Evolutionary conservation across 345 rosid genomes (phyloP).

Genomic region (Garcia nutans): DNA sequence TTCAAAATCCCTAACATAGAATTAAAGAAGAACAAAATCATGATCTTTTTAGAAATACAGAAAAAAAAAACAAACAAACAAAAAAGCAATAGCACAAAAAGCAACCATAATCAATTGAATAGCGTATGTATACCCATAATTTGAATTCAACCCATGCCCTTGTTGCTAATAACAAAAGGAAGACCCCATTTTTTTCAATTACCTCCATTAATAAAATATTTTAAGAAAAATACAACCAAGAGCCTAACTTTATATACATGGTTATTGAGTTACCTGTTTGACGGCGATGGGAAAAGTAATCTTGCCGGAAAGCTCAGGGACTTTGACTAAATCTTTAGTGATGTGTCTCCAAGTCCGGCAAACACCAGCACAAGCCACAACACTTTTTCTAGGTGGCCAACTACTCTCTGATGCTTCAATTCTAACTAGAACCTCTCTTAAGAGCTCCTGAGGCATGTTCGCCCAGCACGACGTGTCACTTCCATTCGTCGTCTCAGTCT

Average conservation of each 20-base stretch:
- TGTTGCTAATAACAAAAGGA: not conserved
- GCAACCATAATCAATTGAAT: not conserved
- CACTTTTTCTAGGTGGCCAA: conserved; percentile 35
- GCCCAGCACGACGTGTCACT: conserved; percentile 22
- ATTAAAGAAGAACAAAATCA: not conserved
- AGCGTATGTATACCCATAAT: not conserved
- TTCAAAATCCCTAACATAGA: not conserved
- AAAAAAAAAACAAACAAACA: not conserved
- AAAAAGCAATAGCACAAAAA: not conserved
- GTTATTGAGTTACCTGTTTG: conserved; percentile 24
- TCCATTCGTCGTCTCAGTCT: not conserved
- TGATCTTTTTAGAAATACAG: not conserved
- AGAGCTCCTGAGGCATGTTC: conserved; percentile 32
- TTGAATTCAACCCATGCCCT: not conserved
- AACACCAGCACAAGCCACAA: conserved; percentile 39
- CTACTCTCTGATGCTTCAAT: conserved; percentile 33
- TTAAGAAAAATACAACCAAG: too few species aligned
- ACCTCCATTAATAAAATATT: not conserved
- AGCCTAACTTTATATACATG: not conserved
- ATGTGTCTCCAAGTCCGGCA: conserved; percentile 35
- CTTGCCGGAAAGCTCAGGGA: conserved; percentile 29
- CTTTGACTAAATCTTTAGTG: conserved; percentile 29
- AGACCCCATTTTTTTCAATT: not conserved
- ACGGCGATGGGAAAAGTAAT: conserved; percentile 36
- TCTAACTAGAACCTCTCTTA: conserved; percentile 30